A percentile compares a stretch with the other conserved stretches of the same genome.
These are phyloP conservation scores for Penicillium sp. DNA, from an alignment of 2,329 filamentous ascomycete species.

Conservation along the genomic window DNA sequence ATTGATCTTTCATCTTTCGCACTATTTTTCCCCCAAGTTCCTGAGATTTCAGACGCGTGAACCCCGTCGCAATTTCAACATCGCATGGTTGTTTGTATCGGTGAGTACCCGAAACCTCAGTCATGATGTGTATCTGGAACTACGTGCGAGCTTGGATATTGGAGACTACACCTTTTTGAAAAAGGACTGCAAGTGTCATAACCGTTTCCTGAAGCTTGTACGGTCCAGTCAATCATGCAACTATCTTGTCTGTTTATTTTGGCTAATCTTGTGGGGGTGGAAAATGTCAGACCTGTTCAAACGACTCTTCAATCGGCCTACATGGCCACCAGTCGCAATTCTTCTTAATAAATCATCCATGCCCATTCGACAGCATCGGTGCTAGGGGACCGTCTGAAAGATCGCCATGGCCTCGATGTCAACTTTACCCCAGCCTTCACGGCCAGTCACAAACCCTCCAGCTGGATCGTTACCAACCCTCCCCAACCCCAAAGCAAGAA, in stretches of 20 bases:
- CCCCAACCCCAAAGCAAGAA: constrained; percentile 68
- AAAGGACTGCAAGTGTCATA: too few species aligned
- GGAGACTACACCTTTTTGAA: background rate
- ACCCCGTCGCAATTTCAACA: background rate
- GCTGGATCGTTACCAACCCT: constrained; percentile 69
- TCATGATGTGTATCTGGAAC: background rate
- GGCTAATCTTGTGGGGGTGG: background rate
- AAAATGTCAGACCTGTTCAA: background rate
- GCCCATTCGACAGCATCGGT: constrained; percentile 3
- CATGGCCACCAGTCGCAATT: constrained; percentile 16
- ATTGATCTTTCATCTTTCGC: too few species aligned
- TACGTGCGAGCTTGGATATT: background rate
- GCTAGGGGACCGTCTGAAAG: background rate
- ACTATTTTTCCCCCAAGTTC: background rate
- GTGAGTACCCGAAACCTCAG: constrained; percentile 9
- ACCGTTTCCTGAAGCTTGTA: too few species aligned
- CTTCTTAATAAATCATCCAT: background rate
- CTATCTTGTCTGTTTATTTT: background rate
- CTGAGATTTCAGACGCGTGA: too few species aligned
- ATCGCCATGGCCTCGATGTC: constrained; percentile 45
- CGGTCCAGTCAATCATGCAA: background rate
- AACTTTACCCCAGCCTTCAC: constrained; percentile 63
- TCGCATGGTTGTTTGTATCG: background rate
- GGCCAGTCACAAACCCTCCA: constrained; percentile 61
- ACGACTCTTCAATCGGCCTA: constrained; percentile 4